A percentile compares a stretch with the other conserved stretches of the same genome.
Evolutionary conservation across 1,139 yeast genomes (phyloP).

Genomic region (Kurtzmaniella quercitrusa): DNA sequence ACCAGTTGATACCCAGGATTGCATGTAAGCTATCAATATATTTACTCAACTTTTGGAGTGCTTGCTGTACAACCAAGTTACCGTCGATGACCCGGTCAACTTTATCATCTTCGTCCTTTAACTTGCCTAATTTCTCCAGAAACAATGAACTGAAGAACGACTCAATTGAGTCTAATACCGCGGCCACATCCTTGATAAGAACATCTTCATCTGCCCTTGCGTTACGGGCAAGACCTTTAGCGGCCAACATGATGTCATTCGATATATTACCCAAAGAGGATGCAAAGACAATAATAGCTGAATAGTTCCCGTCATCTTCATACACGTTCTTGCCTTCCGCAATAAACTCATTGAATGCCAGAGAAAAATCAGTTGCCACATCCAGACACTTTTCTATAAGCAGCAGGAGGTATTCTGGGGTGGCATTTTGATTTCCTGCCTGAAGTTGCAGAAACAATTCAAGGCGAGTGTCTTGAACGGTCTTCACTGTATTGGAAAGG

Average conservation of each 20-base stretch:
- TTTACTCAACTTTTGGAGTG: slow-evolving; percentile 56
- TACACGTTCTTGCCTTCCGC: slow-evolving; percentile 66
- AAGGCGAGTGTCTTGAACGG: slow-evolving; percentile 70
- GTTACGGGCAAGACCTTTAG: slow-evolving; percentile 65
- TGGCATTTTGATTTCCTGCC: slow-evolving; percentile 76
- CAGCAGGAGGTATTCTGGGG: slow-evolving; percentile 70
- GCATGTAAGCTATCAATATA: slow-evolving; percentile 54
- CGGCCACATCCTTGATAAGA: slow-evolving; percentile 47
- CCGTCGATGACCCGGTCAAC: slow-evolving; percentile 75
- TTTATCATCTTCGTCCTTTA: slow-evolving; percentile 60
- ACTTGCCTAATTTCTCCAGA: slow-evolving; percentile 46
- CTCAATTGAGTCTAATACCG: slow-evolving; percentile 60
- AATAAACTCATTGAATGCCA: slow-evolving; percentile 69
- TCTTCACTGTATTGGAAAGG: slow-evolving; percentile 62
- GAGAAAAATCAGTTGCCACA: slow-evolving; percentile 76
- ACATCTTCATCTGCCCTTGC: slow-evolving; percentile 53
- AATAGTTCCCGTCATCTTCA: slow-evolving; percentile 53
- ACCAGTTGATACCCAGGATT: slow-evolving; percentile 36
- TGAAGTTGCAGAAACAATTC: slow-evolving; percentile 78
- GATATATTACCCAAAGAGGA: slow-evolving; percentile 65
- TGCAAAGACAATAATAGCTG: slow-evolving; percentile 58
- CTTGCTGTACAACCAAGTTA: slow-evolving; percentile 70
- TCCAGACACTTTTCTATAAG: slow-evolving; percentile 69
- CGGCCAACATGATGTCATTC: slow-evolving; percentile 61
- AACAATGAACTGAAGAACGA: slow-evolving; percentile 58